phyloP scores from a whole-genome alignment of 345 rosid species.

The Noccaea caerulescens region DNA sequence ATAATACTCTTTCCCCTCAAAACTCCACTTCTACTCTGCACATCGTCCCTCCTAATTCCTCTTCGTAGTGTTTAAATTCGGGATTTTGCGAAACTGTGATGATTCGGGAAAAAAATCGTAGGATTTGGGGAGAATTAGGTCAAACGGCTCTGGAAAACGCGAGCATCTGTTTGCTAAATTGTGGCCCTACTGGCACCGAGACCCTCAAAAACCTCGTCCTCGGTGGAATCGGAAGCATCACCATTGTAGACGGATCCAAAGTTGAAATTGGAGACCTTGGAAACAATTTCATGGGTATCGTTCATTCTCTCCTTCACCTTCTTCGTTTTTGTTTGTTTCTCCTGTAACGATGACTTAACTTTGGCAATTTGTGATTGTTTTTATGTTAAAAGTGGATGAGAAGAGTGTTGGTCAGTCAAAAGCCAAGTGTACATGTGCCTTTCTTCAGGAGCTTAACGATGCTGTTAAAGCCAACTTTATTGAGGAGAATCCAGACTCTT shows the following conservation, averaged over 20 bases:
- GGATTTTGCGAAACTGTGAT: background rate
- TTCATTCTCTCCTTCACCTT: no score
- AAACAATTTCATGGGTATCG: constrained; percentile 88
- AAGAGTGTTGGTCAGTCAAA: constrained; percentile 78
- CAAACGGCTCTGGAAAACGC: constrained; percentile 83
- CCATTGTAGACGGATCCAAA: constrained; percentile 86
- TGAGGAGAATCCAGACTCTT: constrained; percentile 71
- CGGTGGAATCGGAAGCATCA: constrained; percentile 93
- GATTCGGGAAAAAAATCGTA: constrained; percentile 29
- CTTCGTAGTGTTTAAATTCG: background rate
- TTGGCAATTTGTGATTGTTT: constrained; percentile 14
- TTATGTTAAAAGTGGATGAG: constrained; percentile 62
- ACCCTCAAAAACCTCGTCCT: constrained; percentile 91
- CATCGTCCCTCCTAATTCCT: no score
- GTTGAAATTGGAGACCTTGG: constrained; percentile 90
- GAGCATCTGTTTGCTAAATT: constrained; percentile 87
- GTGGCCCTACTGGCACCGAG: constrained; percentile 98
- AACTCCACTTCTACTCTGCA: background rate
- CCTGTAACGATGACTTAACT: background rate
- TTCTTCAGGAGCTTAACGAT: constrained; percentile 94
- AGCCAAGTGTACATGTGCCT: constrained; percentile 83
- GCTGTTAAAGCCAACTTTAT: constrained; percentile 80
- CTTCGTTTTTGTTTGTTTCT: background rate
- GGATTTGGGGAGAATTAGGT: constrained; percentile 99
- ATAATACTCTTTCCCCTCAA: background rate